Evolutionary conservation across 352 stramenopile genomes (phyloP), one percentile per base, ranked within the genome.

Genomic region (Phytopythium boreale): DNA sequence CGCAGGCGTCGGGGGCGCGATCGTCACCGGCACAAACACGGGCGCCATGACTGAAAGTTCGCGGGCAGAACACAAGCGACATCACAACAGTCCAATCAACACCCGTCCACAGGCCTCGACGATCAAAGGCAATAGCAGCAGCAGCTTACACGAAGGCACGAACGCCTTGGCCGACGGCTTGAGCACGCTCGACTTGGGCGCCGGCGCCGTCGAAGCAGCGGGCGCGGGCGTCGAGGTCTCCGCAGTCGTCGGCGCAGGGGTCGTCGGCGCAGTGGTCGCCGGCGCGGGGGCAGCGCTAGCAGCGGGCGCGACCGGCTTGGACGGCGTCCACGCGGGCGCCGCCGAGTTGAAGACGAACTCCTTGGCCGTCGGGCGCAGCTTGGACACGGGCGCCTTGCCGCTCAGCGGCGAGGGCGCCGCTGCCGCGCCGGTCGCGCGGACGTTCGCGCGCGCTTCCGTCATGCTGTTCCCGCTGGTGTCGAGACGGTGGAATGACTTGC

Each of bases 281-380:
- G 60, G 46, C 26, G 62, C 56, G 29, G 52, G 44, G 17, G 62
- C 34, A 1, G 56, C 43, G n/a, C 66, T 27, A 5, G 58, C 27
- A 14, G 63, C 26, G 0, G 66, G 20, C 2, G 55, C 56, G 4
- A 49, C 36, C 0, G 50, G 44, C 17, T 41, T 29, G 20, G 69
- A 49, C 1, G 82, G 82, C 46, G 75, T 88, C 80, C 80, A 91
- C 12, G 51, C 69, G 0, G 82, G 75, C 11, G 82, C 80, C 19
- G 59, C 56, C n/a, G 69, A 63, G 70, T 80, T 88, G 56, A 91
- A 85, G 12, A 92, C 80, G 57, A 92, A 92, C 52, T 67, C 76
- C 64, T 87, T 88, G 49, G 80, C 82, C 8, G 73, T 72, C 27
- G 82, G 71, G 51, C 83, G 80, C 41, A 89, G 72, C 74, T 87